Base-by-base conservation (phyloP, 768 basidiomycete species). In the Kwoniella dendrophila region DNA sequence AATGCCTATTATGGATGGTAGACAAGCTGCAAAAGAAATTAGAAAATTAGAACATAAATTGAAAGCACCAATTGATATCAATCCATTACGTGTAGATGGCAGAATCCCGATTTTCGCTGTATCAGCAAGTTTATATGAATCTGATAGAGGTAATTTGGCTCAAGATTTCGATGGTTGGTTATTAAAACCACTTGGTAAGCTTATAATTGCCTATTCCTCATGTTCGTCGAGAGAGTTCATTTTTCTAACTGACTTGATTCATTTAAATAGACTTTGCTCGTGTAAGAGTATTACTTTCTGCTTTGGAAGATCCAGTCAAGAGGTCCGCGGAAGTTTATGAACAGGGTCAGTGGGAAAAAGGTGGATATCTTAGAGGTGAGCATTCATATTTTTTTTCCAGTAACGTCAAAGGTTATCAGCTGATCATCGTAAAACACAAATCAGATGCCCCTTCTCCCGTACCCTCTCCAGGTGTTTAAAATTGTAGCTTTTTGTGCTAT, bases 71-170 rank as follows among this genome's bases (percentile, higher is more conserved):
- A 49, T 56, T 2, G 32, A 62, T 47, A 53, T 41, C 44, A 12
- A 29, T 14, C 76, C 80, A 1, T 83, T 88, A 0, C 77, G 83
- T 43, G 66, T 87, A 34, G 86, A 88, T 70, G 85, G 84, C 0
- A 84, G 88, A 11, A 85, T 90, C 45, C 89, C 89, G 4, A 88
- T 91, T 53, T 87, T 92, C 63, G 90, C 88, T 29, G 89, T 92
- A 16, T 89, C 88, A 1, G 89, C 89, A 0, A 89, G 88, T 12
- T 80, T 90, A 8, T 73, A 79, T 36, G 87, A 88, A 66, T 78
- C 77, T 18, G 85, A 88, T 69, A 82, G 85, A 3, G 77, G 82
- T 0, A 83, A 86, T 56, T 78, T 90, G 53, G 76, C 80, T 7
- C 73, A 80, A 12, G 86, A 89, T 40, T 83, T 90, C 74, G 88